Conservation (phyloP, 768 basidiomycete species). For the Omphalotus guepiniiformis region DNA sequence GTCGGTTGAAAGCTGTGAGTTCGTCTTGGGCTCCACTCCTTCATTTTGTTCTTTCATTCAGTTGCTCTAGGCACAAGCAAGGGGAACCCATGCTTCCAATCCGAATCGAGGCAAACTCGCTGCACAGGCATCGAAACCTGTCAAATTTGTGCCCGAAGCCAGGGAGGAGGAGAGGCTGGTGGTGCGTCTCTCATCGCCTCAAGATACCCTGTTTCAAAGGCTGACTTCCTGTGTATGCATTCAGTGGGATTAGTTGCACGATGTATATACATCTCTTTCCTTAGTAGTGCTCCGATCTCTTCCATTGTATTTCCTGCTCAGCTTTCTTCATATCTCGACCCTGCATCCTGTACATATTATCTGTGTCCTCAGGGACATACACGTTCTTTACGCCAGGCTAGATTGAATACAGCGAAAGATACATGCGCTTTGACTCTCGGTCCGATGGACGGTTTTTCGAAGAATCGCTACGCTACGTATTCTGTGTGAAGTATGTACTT, state of each 20-base stretch:
- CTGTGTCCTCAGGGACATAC: too few relatives aligned
- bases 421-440: too few relatives aligned
- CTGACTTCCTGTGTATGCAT: neutral
- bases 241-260: slow-evolving; percentile 32
- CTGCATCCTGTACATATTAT: too few relatives aligned
- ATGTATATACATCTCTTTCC: too few relatives aligned
- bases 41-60: slow-evolving; percentile 15
- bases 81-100: slow-evolving; percentile 39
- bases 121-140: slow-evolving; percentile 32
- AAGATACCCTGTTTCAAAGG: slow-evolving; percentile 8
- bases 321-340: too few relatives aligned
- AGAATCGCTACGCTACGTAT: too few relatives aligned
- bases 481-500: too few relatives aligned
- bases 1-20: slow-evolving; percentile 52
- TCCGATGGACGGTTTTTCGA: too few relatives aligned
- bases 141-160: slow-evolving; percentile 30
- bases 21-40: slow-evolving; percentile 10
- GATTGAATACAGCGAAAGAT: too few relatives aligned
- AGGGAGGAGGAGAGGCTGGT: slow-evolving; percentile 35
- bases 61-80: slow-evolving; percentile 33
- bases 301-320: too few relatives aligned
- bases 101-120: slow-evolving; percentile 47
- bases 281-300: too few relatives aligned
- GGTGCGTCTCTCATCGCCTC: slow-evolving; percentile 27
- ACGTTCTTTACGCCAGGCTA: too few relatives aligned